Evolutionary conservation across 106 monocot genomes (phyloP), one percentile per base, ranked within the genome.

Genomic region (Allium cepa): DNA sequence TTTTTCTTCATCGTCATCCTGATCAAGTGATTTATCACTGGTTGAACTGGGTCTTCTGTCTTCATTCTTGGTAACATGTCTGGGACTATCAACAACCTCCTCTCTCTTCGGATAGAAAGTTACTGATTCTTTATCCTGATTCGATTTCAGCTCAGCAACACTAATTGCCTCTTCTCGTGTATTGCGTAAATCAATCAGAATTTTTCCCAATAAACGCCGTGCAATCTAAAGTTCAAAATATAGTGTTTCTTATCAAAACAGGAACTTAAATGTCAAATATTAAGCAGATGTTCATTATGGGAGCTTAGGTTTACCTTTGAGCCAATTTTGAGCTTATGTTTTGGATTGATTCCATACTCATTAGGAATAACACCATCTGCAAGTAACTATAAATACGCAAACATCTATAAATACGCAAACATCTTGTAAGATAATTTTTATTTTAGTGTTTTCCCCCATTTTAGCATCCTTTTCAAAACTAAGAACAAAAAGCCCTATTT

Each of bases 301-400:
- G 36, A 4, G 36, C 36, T 22, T 45, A 67, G 50, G 1, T 12
- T 28, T 81, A 99, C 97, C 92, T 99, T 99, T 58, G 97, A 99
- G 45, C 97, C 97, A 78, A 99, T 99, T 80, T 83, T 90, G 49
- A 99, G 82, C 83, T 93, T 99, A 17, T 99, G 97, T 77, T 79
- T 82, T 72, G 97, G 92, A 73, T 99, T 92, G 55, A 99, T 93
- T 9, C 97, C 97, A 69, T 99, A 99, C 46, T 99, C 97, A 60
- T 92, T 99, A 17, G 97, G 97, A 78, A 99, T 99, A 18, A 99
- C 97, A 62, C 92, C 89, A 89, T 99, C 97, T 59, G 97, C 97
- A 75, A 99, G 92, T 64, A 87, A 68, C 97, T 99, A 78, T 27
- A 70, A 80, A 59, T 62, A 72, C 2, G 8, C 51, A 62, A 15